Evolutionary conservation across 2,329 filamentous ascomycete genomes (phyloP).

Genomic region (Fusarium keratoplasticum): DNA sequence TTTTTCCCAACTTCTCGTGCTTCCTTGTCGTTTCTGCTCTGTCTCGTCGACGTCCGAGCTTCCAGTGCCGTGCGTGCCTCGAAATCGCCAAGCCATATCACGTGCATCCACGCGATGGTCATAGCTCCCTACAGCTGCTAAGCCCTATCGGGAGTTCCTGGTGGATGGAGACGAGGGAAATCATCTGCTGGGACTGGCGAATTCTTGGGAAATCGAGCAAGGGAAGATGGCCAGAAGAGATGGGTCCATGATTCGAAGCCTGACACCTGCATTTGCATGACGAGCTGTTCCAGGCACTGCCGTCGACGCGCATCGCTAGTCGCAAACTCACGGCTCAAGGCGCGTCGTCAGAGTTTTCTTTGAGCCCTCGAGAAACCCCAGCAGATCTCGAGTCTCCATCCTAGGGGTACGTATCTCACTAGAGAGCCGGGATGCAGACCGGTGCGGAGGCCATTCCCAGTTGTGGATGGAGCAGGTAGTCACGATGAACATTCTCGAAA

Average conservation of each 20-base stretch:
- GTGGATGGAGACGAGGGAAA: constrained; percentile 23
- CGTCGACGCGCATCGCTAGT: constrained; percentile 31
- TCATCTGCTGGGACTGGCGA: constrained; percentile 20
- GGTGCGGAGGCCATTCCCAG: neutral
- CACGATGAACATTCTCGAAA: neutral
- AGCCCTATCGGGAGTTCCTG: constrained; percentile 38
- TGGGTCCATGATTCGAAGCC: constrained; percentile 22
- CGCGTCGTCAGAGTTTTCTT: constrained; percentile 6
- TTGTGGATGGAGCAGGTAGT: neutral
- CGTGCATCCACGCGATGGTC: constrained; percentile 40
- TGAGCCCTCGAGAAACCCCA: neutral
- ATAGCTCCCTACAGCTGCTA: constrained; percentile 44
- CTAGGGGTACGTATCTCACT: constrained; percentile 28
- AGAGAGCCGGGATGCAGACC: neutral
- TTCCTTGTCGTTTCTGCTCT: neutral
- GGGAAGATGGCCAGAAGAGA: constrained; percentile 11
- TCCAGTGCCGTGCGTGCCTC: neutral
- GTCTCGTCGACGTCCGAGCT: neutral
- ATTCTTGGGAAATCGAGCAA: constrained; percentile 11
- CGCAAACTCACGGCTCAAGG: constrained; percentile 15
- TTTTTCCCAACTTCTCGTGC: constrained; percentile 6
- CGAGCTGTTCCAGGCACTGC: constrained; percentile 20
- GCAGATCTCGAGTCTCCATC: constrained; percentile 4
- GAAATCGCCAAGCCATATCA: constrained; percentile 38
- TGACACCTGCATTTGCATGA: constrained; percentile 39